Conservation (phyloP, 2,329 filamentous ascomycete genomes). For the Cryphonectria carpinicola region DNA sequence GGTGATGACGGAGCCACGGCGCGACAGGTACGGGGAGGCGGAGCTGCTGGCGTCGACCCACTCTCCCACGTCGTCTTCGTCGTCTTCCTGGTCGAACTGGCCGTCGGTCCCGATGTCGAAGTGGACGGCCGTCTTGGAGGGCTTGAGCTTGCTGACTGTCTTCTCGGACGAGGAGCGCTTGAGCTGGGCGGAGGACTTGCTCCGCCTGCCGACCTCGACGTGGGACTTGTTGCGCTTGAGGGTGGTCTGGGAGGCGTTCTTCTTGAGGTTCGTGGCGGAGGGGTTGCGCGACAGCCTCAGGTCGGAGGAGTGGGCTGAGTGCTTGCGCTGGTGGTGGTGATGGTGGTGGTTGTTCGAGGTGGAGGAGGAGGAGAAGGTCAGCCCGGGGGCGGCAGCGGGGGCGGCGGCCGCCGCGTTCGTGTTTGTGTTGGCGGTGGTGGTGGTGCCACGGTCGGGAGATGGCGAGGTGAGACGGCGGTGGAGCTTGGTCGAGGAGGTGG, state of each 20-base stretch:
- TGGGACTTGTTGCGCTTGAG: constrained; percentile 66
- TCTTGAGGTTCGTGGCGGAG: constrained; percentile 50
- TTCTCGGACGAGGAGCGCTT: constrained; percentile 59
- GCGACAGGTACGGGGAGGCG: constrained; percentile 61
- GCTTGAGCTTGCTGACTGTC: constrained; percentile 49
- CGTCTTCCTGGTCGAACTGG: constrained; percentile 49
- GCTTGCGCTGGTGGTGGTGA: constrained; percentile 46
- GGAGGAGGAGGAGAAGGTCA: constrained; percentile 35
- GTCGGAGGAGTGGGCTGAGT: constrained; percentile 48
- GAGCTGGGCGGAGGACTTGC: constrained; percentile 55
- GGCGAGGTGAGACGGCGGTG: constrained; percentile 50
- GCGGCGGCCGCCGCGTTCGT: not conserved
- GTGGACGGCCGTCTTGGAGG: constrained; percentile 58
- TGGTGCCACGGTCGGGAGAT: constrained; percentile 42
- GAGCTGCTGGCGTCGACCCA: constrained; percentile 70
- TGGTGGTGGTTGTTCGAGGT: not conserved
- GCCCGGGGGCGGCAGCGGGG: constrained; percentile 16
- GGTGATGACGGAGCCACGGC: constrained; percentile 54
- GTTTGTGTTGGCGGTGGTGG: not conserved
- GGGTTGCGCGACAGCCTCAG: constrained; percentile 52
- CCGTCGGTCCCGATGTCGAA: constrained; percentile 64
- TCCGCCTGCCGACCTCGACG: constrained; percentile 57
- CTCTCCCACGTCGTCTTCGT: constrained; percentile 57
- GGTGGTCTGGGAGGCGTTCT: constrained; percentile 58
- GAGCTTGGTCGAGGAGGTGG: constrained; percentile 43